Evolutionary conservation across 768 basidiomycete genomes (phyloP), one percentile per base, ranked within the genome.

Genomic region (Serendipita sp.): DNA sequence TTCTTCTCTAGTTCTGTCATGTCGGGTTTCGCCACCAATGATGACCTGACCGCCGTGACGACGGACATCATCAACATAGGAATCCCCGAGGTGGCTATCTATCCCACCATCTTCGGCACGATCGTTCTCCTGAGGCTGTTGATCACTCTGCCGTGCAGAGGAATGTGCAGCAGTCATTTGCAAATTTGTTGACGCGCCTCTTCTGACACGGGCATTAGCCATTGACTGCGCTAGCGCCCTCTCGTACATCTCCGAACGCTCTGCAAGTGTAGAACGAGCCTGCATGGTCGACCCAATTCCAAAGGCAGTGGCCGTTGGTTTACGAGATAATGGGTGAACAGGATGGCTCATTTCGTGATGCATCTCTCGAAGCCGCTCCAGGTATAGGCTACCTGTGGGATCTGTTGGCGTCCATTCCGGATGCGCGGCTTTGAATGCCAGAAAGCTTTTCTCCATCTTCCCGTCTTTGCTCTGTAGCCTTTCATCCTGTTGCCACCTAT

Each of bases 361-460:
- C 44, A 69, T 44, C 8, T 75, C 74, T 7, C 72, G 71, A 76
- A 98, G 84, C 56, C 89, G 83, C 68, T 81, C 88, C 63, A 98
- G 83, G 73, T 92, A 97, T 11, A 96, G 78, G 1, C 93, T 97
- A 11, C 92, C 87, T 2, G 89, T 82, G 0, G 92, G 92, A 71
- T 99, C 94, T 0, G 84, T 79, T 0, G 95, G 95, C 67, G 83
- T 88, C 95, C 95, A 99, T 66, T 92, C 90, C 10, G 95, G 95
- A 75, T 97, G 90, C 0, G 92, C 88, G 47, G 92, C 92, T 76
- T 94, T 95, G 80, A 96, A 96, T 71, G 89, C 91, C 37, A 95
- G 77, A 76, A 96, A 90, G 73, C 88, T 91, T 77, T 98, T 96
- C 79, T 99, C 96, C 94, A 99, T 97, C 80, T 99, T 99, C 41